phyloP scores from a whole-genome alignment of 2,329 filamentous ascomycete species.

The Diaporthe australafricana region DNA sequence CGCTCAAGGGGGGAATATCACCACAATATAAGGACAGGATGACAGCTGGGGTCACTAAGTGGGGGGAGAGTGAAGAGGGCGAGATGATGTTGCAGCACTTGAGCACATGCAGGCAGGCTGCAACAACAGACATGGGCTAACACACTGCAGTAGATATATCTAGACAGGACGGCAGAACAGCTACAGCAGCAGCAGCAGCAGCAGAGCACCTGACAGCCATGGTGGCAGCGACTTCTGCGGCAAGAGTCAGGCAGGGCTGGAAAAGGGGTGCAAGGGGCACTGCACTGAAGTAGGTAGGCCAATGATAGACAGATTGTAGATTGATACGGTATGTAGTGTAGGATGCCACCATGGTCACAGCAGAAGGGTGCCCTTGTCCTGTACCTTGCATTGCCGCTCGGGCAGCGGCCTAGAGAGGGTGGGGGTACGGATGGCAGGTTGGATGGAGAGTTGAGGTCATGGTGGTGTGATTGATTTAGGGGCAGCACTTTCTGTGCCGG shows the following conservation, averaged over 20 bases:
- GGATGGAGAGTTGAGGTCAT: neutral
- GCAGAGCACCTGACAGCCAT: neutral
- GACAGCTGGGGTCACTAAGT: neutral
- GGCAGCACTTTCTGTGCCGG: neutral
- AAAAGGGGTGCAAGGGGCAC: neutral
- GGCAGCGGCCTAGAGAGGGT: neutral
- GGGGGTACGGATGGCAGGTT: slow-evolving; percentile 3
- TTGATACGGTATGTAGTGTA: neutral
- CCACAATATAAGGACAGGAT: slow-evolving; percentile 27
- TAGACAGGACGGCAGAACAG: no score
- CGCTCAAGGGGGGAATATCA: slow-evolving; percentile 19
- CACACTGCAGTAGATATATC: no score
- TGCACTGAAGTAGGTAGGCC: no score
- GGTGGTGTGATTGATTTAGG: neutral
- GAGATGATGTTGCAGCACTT: neutral
- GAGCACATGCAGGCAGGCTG: neutral
- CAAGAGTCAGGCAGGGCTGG: neutral
- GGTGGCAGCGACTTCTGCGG: neutral
- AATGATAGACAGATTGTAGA: neutral
- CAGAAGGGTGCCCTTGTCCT: no score
- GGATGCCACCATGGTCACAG: neutral
- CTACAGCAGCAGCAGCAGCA: no score
- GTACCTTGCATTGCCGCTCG: slow-evolving; percentile 15
- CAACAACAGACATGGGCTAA: no score
- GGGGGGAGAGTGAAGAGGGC: neutral